Percentiles rank a stretch among this genome's conserved stretches.
phyloP scores from a whole-genome alignment of 2,329 filamentous ascomycete genomes.

The Hypoxylon sp. region DNA sequence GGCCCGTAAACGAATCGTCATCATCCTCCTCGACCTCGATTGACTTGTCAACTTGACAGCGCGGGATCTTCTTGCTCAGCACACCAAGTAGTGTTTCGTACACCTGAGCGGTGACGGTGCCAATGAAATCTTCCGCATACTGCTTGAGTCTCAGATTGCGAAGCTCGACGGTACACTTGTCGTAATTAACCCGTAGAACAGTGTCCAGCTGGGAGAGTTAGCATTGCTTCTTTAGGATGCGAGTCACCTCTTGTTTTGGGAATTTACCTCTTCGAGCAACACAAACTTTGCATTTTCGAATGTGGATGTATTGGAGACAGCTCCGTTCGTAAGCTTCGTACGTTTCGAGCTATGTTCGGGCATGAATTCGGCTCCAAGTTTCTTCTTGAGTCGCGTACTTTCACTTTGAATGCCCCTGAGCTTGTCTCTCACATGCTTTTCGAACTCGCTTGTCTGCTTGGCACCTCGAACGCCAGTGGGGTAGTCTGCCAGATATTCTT shows the following conservation, averaged over 20 bases:
- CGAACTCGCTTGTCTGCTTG: constrained; percentile 71
- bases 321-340: constrained; percentile 62
- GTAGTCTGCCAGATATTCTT: constrained; percentile 65
- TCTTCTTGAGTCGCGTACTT: constrained; percentile 39
- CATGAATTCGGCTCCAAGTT: constrained; percentile 36
- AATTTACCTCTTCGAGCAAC: constrained; percentile 59
- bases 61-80: constrained; percentile 72
- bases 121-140: constrained; percentile 75
- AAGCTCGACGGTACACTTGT: constrained; percentile 82
- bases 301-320: constrained; percentile 48
- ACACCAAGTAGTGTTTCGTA: constrained; percentile 77
- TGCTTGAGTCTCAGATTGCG: constrained; percentile 79
- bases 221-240: constrained; percentile 40
- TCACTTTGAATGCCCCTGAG: constrained; percentile 38
- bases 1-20: constrained; percentile 45
- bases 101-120: constrained; percentile 77
- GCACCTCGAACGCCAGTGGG: constrained; percentile 63
- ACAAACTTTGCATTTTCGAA: constrained; percentile 53
- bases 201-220: constrained; percentile 65
- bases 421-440: constrained; percentile 43
- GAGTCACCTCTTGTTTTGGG: background rate
- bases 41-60: constrained; percentile 68
- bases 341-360: constrained; percentile 53
- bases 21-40: constrained; percentile 54
- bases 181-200: constrained; percentile 81